Evolutionary conservation across 306 rosid genomes (phyloP).

Genomic region (Fragaria ananassa): DNA sequence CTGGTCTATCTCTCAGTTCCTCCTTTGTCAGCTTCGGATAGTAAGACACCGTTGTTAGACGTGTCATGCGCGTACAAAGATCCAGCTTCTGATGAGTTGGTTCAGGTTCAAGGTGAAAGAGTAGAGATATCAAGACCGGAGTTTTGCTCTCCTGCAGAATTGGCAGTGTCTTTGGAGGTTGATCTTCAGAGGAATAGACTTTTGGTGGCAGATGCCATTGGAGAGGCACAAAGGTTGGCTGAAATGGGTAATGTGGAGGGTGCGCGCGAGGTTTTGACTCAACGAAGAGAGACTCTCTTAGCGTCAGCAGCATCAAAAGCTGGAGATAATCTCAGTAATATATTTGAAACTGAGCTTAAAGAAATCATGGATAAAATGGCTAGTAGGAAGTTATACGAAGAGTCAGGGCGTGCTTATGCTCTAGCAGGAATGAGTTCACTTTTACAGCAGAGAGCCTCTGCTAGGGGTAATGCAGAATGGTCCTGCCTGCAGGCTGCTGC

Average conservation of each 20-base stretch:
- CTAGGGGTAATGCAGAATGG: not conserved
- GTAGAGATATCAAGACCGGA: not conserved
- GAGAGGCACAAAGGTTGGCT: not conserved
- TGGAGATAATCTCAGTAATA: not conserved
- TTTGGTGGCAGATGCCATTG: not conserved
- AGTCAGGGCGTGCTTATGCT: not conserved
- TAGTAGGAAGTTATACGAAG: not conserved
- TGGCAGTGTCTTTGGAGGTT: not conserved
- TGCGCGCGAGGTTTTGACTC: not conserved
- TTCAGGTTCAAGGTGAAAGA: not conserved
- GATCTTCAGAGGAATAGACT: not conserved
- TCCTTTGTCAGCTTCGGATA: not conserved
- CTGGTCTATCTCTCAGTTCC: conserved; percentile 28
- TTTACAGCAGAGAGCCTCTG: not conserved
- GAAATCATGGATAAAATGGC: not conserved
- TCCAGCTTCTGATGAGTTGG: not conserved
- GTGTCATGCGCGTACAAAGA: conserved; percentile 8
- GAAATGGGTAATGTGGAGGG: not conserved
- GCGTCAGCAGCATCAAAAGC: not conserved
- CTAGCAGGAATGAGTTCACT: not conserved
- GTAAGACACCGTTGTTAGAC: conserved; percentile 10
- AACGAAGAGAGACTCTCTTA: not conserved
- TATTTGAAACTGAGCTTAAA: not conserved
- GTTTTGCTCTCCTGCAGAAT: not conserved
- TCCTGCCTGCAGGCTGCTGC: too few relatives aligned